Base-by-base conservation (phyloP, 2,329 filamentous ascomycete genomes). In the Aspergillus ibericus region DNA sequence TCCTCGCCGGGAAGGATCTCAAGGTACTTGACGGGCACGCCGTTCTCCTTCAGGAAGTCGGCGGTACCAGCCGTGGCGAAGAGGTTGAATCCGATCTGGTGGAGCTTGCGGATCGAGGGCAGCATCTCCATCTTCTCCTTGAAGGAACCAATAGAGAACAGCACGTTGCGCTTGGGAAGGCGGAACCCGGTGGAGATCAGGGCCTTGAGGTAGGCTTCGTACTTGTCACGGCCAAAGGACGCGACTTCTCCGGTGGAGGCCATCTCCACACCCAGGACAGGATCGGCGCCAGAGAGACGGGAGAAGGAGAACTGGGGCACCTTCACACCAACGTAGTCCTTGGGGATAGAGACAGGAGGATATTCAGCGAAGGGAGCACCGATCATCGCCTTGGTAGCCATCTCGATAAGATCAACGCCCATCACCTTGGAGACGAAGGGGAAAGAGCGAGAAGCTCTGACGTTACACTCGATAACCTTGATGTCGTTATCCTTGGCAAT, bases 401-500 rank as follows among this genome's bases (percentile, higher is more conserved):
- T 92, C 81, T 97, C 93, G 65, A 99, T 97, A 63, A 99, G 83
- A 73, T 99, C 93, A 53, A 97, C 91, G 53, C 93, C 93, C 91
- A 96, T 98, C 66, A 96, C 92, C 82, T 99, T 99, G 64, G 93
- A 97, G 15, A 98, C 93, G 72, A 99, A 99, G 61, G 95, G 95
- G 83, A 97, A 97, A 0, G 93, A 98, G 65, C 95, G 86, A 47
- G 95, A 97, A 15, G 95, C 95, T 63, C 95, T 89, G 60, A 98
- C 95, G 71, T 99, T 99, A 79, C 95, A 98, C 80, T 99, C 95
- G 64, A 99, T 99, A 66, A 99, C 95, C 83, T 98, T 98, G 82
- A 99, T 98, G 66, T 98, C 93, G 75, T 98, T 98, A 76, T 98
- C 93, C 81, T 98, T 98, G 70, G 95, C 95, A 70, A 99, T 99